phyloP scores from a whole-genome alignment of 495 filamentous ascomycete species.

The Xylaria scruposa region DNA sequence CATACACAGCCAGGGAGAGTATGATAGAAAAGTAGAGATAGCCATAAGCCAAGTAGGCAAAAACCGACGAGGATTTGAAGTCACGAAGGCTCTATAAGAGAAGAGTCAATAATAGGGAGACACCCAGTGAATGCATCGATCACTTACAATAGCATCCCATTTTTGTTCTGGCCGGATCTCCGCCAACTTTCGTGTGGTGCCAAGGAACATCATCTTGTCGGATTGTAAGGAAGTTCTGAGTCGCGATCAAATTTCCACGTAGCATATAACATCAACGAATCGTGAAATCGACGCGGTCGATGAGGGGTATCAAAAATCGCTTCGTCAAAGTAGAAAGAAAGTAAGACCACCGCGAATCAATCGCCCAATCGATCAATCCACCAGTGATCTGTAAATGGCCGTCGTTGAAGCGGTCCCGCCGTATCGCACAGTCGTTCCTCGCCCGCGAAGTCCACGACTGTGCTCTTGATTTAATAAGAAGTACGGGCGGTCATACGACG shows the following conservation, averaged over 20 bases:
- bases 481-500: constrained; percentile 27
- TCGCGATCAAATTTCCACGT: neutral
- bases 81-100: constrained; percentile 77
- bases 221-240: constrained; percentile 15
- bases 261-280: constrained; percentile 18
- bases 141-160: constrained; percentile 91
- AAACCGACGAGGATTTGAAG: constrained; percentile 82
- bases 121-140: neutral
- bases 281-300: constrained; percentile 29
- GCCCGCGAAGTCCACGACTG: constrained; percentile 63
- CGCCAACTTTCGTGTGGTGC: constrained; percentile 70
- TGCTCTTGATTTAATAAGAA: constrained; percentile 36
- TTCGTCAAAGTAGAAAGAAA: constrained; percentile 30
- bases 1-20: constrained; percentile 84
- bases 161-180: constrained; percentile 79
- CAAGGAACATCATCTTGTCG: constrained; percentile 71
- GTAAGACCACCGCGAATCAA: constrained; percentile 37
- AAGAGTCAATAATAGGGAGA: neutral
- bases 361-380: constrained; percentile 33
- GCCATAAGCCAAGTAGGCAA: constrained; percentile 78
- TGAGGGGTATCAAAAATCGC: constrained; percentile 41
- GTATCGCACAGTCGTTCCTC: constrained; percentile 57
- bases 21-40: constrained; percentile 81
- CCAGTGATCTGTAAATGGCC: constrained; percentile 17
- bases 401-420: constrained; percentile 48